Evolutionary conservation across 805 yeast genomes (phyloP).

Genomic region (Wickerhamiella qilinensis): DNA sequence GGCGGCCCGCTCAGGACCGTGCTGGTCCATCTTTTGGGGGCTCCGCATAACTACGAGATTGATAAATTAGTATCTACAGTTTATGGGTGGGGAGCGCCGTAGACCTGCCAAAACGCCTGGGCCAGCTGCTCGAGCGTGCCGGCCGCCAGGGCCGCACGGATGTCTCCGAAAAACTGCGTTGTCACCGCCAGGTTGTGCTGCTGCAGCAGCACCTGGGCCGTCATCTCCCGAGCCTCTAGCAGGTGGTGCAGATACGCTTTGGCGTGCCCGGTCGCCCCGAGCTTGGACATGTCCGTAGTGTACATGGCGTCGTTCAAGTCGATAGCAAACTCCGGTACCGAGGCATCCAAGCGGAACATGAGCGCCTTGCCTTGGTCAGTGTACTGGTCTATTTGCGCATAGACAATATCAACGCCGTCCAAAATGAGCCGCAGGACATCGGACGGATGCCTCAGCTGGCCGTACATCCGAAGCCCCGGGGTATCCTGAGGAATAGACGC

Average conservation of each 20-base stretch:
- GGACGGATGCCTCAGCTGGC: background rate
- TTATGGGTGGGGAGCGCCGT: too few species aligned
- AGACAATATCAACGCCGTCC: slow-evolving; percentile 23
- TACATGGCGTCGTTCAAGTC: slow-evolving; percentile 21
- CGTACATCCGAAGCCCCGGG: slow-evolving; percentile 6
- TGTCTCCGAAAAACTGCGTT: slow-evolving; percentile 18
- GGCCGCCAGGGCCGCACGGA: slow-evolving; percentile 6
- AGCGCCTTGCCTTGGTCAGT: slow-evolving; percentile 27
- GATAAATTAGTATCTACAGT: too few species aligned
- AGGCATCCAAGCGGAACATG: slow-evolving; percentile 16
- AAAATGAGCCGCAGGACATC: slow-evolving; percentile 18
- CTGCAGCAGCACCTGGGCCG: slow-evolving; percentile 27
- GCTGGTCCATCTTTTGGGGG: too few species aligned
- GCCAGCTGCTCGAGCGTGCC: background rate
- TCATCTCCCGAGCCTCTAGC: slow-evolving; percentile 27
- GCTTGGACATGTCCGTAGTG: slow-evolving; percentile 17
- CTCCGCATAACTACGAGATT: too few species aligned
- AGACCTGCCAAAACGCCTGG: too few species aligned
- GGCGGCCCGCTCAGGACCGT: too few species aligned
- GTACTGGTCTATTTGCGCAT: slow-evolving; percentile 17
- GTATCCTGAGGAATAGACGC: too few species aligned
- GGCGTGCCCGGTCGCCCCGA: slow-evolving; percentile 18
- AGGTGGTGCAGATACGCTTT: slow-evolving; percentile 29
- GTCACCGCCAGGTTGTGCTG: slow-evolving; percentile 22
- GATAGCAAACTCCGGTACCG: slow-evolving; percentile 10